Evolutionary conservation across 192 early-diverging fungal genomes (phyloP), one percentile per base, ranked within the genome.

Genomic region (Podila verticillata): DNA sequence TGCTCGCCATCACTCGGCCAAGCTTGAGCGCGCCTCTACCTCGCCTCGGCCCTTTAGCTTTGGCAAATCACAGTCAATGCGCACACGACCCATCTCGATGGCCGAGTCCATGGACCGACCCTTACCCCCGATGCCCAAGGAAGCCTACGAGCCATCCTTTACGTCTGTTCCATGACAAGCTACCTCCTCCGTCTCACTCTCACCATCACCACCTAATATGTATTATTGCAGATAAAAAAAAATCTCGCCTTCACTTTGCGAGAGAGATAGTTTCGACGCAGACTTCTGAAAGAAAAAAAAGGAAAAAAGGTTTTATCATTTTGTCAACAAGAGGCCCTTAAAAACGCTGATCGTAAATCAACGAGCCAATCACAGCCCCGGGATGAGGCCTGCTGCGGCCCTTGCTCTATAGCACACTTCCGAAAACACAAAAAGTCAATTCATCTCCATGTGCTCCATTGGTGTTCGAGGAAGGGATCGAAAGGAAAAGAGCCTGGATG

Each of bases 91-190:
- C 4, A 80, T 72, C 22, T 80, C 77, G 2, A 80, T 80, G 77
- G 77, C 77, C 2, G 77, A 80, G 39, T 72, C 77, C 12, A 26
- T 80, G 29, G 77, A 80, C 13, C 64, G 77, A 24, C 77, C 77
- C 6, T 51, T 80, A n/a, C 77, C 77, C 19, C 77, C 77, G 22
- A 80, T 80, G 77, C 77, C 77, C 51, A 80, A 64, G 61, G 77
- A 80, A 47, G 70, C 70, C 4, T 80, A 80, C 34, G 77, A 80
- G 49, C 61, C 70, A 12, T 80, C 77, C 0, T 80, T 80, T 56
- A 80, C 77, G n/a, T 80, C 77, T 22, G 57, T 80, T 8, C 70
- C 77, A 28, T 80, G 30, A 69, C 57, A 47, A 28, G 19, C 28
- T 34, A n/a, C 47, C 17, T 22, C 36, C 22, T 34, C 24, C n/a